These are phyloP conservation scores for Mucor saturninus DNA, from an alignment of 371 early-diverging fungal genomes.

Conservation along the genomic window DNA sequence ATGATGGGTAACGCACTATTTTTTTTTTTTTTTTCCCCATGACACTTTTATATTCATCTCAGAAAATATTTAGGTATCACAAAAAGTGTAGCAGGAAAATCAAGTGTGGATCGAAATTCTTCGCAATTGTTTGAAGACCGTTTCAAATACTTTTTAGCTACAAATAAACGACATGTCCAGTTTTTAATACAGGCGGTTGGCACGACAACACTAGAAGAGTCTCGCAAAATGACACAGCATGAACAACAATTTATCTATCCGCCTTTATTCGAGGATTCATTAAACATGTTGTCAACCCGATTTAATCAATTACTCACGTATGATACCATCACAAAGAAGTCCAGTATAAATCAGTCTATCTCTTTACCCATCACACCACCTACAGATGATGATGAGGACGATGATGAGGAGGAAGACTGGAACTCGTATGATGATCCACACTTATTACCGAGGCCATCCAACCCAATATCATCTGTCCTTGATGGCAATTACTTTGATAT, in stretches of 20 bases:
- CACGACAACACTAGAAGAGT: constrained; percentile 15
- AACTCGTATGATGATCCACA: constrained; percentile 6
- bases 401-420: constrained; percentile 3
- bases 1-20: constrained; percentile 35
- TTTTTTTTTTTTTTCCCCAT: neutral
- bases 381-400: neutral
- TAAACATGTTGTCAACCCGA: constrained; percentile 5
- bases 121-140: constrained; percentile 42
- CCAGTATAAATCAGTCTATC: neutral
- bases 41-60: neutral
- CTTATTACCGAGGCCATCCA: constrained; percentile 10
- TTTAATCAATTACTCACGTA: constrained; percentile 4
- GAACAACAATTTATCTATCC: constrained; percentile 6
- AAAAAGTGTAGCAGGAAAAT: constrained; percentile 39
- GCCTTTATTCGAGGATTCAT: neutral
- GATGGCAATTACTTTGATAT: constrained; percentile 4
- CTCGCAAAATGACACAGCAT: neutral
- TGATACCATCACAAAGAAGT: neutral
- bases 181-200: constrained; percentile 43
- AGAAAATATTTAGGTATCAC: constrained; percentile 32
- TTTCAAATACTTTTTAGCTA: constrained; percentile 52
- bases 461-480: constrained; percentile 21
- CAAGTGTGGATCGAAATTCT: constrained; percentile 31
- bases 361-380: constrained; percentile 10
- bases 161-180: constrained; percentile 37